Evolutionary conservation across 345 rosid genomes (phyloP), one percentile per base, ranked within the genome.

Genomic region (Capsella bursapastoris): DNA sequence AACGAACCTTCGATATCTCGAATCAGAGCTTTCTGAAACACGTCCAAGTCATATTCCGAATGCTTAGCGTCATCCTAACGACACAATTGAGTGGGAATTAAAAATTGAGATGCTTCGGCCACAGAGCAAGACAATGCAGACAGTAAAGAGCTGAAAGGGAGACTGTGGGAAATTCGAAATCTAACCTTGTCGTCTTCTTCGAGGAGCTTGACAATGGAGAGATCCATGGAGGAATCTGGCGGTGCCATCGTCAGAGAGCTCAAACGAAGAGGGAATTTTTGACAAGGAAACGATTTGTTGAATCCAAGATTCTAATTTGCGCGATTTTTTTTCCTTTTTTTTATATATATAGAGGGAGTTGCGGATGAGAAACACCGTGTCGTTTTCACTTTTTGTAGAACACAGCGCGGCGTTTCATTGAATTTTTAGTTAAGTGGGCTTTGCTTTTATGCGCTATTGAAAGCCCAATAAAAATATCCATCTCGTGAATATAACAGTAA

Each of bases 161-260:
- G 25, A 62, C 62, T 40, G 13, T 40, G 14, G 13, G 13, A 8
- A 40, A 29, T 47, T 15, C 43, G 66, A 65, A 66, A 16, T 43
- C 38, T 62, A 65, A 85, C 97, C 93, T 93, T 91, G 59, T 88
- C 90, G 77, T 89, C 96, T 64, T 90, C 97, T 66, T 93, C 92
- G 16, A 86, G 87, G 75, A 89, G 86, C 85, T 89, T 93, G 79
- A 88, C 71, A 50, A 88, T 82, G 55, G 87, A 82, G 31, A 84
- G 89, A 77, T 91, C 94, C 97, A 64, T 72, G 3, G 64, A 31
- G 62, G 45, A 72, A 63, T 37, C 22, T 71, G 43, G 59, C 22
- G 8, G 40, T 27, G 37, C 8, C 68, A 60, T 31, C 38, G 35
- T 48, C 15, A 31, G 13, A 62, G n/a, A 29, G 44, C 69, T 50